Conservation (phyloP, 768 basidiomycete genomes). For the Suillus clintonianus region DNA sequence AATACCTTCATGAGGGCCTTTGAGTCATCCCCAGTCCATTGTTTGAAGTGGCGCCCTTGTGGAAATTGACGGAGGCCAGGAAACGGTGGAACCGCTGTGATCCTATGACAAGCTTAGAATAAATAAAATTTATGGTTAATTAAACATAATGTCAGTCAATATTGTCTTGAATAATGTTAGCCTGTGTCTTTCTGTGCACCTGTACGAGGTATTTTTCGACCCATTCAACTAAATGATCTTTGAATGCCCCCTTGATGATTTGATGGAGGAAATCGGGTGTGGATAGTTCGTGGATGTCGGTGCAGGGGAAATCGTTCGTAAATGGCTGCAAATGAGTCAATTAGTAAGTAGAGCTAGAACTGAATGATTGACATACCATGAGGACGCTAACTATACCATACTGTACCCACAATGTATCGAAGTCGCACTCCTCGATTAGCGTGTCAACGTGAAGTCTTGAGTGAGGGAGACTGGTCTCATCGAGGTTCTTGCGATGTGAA, state of each 20-base stretch:
- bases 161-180: conserved; percentile 31
- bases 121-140: too few relatives aligned
- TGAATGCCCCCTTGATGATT: conserved; percentile 45
- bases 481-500: conserved; percentile 20
- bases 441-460: conserved; percentile 20
- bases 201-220: conserved; percentile 29
- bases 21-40: conserved; percentile 42
- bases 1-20: conserved; percentile 39
- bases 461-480: conserved; percentile 17
- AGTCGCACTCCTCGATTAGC: conserved; percentile 13
- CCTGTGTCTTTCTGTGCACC: conserved; percentile 18
- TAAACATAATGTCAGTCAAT: conserved; percentile 38
- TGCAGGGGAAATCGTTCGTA: conserved; percentile 13
- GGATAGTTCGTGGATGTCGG: conserved; percentile 33
- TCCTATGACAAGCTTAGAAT: conserved; percentile 7
- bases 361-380: background rate
- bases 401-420: conserved; percentile 36
- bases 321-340: background rate
- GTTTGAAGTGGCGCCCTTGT: conserved; percentile 29
- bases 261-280: conserved; percentile 48
- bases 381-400: conserved; percentile 34
- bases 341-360: background rate
- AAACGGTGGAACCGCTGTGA: conserved; percentile 17
- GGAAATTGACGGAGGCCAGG: conserved; percentile 24
- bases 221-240: conserved; percentile 43